Base-by-base conservation (phyloP, 108 stramenopile genomes). In the Chaetoceros tenuissimus region DNA sequence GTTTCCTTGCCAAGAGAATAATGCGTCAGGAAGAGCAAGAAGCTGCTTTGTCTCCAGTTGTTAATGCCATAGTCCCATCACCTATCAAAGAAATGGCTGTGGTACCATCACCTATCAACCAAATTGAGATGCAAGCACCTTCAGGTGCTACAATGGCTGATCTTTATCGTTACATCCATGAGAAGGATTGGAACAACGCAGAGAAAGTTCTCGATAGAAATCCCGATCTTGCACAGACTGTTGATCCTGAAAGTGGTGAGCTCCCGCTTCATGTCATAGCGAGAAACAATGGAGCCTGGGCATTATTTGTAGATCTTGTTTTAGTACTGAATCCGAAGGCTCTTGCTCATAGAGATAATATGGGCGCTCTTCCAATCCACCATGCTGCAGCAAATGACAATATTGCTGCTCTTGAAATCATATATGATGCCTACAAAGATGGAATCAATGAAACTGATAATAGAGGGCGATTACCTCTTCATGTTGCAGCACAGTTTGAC, bases 341-440 rank as follows among this genome's bases (percentile, higher is more conserved):
- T 45, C 62, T 92, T 31, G 79, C 86, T 34, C 91, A 92, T 61
- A 79, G 84, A 23, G 91, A 92, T 54, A 74, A 71, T 48, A 77
- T 86, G 69, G 91, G 91, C 24, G 79, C 83, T n/a, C 57, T 92
- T 28, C 91, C 91, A 24, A 92, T 92, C 31, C 91, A 92, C 52
- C 91, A 92, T 59, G 91, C 91, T 1, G 57, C 91, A 27, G 75
- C 78, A 0, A 80, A 88, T 51, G 85, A 88, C 51, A 89, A 88
- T 53, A 52, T 89, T 18, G 63, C 79, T 25, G 91, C 87, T 17
- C 68, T 92, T 44, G 91, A 89, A 48, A 87, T 92, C 51, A 88
- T 92, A 31, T 86, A 85, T 56, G 84, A 79, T 64, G 83, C 87
- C 27, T 92, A 92, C 78, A 89, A 87, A 59, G 85, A 87, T 66